Evolutionary conservation across 768 basidiomycete species (phyloP).

Genomic region (Leccinum subgranulosum): DNA sequence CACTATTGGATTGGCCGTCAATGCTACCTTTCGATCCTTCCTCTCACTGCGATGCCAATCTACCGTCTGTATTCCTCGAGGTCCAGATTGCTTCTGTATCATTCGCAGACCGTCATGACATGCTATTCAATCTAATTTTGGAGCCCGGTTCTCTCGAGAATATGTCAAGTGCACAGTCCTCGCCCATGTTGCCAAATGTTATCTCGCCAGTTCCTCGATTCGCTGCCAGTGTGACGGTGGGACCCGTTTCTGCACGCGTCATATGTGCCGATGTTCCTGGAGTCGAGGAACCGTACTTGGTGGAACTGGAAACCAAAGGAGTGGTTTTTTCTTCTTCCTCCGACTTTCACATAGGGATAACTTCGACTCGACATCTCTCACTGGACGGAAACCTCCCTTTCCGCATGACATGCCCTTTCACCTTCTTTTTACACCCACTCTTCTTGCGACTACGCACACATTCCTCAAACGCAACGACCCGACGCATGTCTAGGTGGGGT

Average conservation of each 20-base stretch:
- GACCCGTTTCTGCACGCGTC: slow-evolving; percentile 48
- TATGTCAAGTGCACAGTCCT: slow-evolving; percentile 1
- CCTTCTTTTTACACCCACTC: slow-evolving; percentile 46
- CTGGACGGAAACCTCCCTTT: slow-evolving; percentile 41
- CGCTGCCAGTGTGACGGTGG: slow-evolving; percentile 45
- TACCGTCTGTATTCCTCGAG: slow-evolving; percentile 50
- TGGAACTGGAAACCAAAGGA: slow-evolving; percentile 59
- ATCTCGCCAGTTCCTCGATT: slow-evolving; percentile 49
- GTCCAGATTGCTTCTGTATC: slow-evolving; percentile 44
- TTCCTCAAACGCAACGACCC: slow-evolving; percentile 21
- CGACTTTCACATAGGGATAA: slow-evolving; percentile 34
- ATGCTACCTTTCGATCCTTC: slow-evolving; percentile 36
- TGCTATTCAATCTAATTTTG: slow-evolving; percentile 40
- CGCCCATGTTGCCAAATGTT: slow-evolving; percentile 27
- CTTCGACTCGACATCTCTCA: slow-evolving; percentile 10
- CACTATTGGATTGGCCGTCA: slow-evolving; percentile 61
- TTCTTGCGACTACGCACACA: slow-evolving; percentile 51
- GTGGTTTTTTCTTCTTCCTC: slow-evolving; percentile 42
- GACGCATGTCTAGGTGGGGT: slow-evolving; percentile 28
- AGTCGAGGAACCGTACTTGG: slow-evolving; percentile 43
- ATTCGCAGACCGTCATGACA: slow-evolving; percentile 52
- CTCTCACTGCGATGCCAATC: slow-evolving; percentile 50
- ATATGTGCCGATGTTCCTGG: slow-evolving; percentile 40
- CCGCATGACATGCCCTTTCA: slow-evolving; percentile 41
- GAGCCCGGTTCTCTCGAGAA: slow-evolving; percentile 17